Conservation (phyloP, 2,329 filamentous ascomycete genomes). For the Apiospora saccharicola region DNA sequence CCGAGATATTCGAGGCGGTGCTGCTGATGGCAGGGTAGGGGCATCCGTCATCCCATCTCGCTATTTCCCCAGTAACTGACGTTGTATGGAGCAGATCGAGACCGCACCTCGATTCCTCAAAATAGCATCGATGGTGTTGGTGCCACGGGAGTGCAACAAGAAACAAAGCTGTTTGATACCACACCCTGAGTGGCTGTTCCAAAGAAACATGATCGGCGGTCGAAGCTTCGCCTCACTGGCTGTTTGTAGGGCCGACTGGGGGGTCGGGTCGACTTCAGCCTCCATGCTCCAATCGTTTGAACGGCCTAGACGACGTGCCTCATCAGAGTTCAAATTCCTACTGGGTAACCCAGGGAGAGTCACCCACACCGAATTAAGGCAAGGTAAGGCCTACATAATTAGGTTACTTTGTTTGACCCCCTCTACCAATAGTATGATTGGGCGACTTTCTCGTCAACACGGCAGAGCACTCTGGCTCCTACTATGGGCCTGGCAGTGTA, state of each 20-base stretch:
- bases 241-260: constrained; percentile 17
- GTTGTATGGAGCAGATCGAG: neutral
- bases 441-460: neutral
- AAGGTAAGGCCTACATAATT: constrained; percentile 18
- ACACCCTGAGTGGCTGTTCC: constrained; percentile 8
- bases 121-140: constrained; percentile 10
- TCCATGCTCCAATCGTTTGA: constrained; percentile 24
- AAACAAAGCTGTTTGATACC: constrained; percentile 16
- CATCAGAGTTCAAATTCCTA: constrained; percentile 13
- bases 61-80: neutral
- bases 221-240: constrained; percentile 25
- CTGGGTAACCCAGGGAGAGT: constrained; percentile 15
- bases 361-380: constrained; percentile 20
- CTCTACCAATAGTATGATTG: neutral
- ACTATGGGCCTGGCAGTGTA: neutral
- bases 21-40: neutral
- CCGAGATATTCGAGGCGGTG: neutral
- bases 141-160: constrained; percentile 16
- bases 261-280: constrained; percentile 17
- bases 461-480: neutral
- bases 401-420: neutral
- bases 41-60: neutral
- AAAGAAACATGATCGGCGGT: constrained; percentile 24
- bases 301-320: constrained; percentile 22
- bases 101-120: neutral